Percentiles rank a stretch among this genome's conserved stretches.
Conservation (phyloP, 345 rosid species). For the Turnera subulata region DNA sequence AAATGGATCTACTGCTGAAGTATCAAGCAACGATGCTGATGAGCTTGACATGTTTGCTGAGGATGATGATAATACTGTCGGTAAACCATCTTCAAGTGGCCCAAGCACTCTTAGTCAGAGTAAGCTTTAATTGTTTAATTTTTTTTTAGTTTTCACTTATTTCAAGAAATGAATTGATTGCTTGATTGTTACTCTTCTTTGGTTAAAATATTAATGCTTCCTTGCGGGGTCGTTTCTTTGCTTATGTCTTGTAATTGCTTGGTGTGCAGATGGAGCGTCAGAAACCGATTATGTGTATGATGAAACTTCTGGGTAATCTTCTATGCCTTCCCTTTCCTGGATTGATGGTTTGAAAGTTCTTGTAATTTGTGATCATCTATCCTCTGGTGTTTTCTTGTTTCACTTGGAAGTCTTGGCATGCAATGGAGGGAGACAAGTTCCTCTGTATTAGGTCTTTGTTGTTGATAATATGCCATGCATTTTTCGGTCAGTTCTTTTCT, state of each 20-base stretch:
- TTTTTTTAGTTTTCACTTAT: neutral
- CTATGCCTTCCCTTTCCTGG: constrained; percentile 9
- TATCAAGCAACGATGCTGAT: constrained; percentile 30
- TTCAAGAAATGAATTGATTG: neutral
- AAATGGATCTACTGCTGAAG: constrained; percentile 28
- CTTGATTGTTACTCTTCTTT: neutral
- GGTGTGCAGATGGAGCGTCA: constrained; percentile 48
- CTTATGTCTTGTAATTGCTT: constrained; percentile 4
- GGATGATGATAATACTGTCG: constrained; percentile 50
- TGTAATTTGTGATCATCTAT: neutral
- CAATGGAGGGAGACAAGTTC: too few relatives aligned
- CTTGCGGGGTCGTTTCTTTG: constrained; percentile 4
- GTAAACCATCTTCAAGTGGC: constrained; percentile 31
- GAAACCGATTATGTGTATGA: constrained; percentile 74
- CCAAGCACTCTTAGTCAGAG: constrained; percentile 28
- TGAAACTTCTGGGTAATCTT: constrained; percentile 78
- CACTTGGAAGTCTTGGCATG: neutral
- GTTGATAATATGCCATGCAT: neutral
- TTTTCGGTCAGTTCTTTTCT: too few relatives aligned
- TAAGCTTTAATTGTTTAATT: constrained; percentile 17
- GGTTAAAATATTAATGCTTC: neutral
- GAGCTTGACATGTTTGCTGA: constrained; percentile 79
- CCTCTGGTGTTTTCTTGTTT: neutral
- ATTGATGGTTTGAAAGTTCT: neutral
- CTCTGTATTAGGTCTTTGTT: too few relatives aligned